These are phyloP conservation scores for Vigna hirtella DNA, from an alignment of 306 rosid genomes.

Conservation along the genomic window DNA sequence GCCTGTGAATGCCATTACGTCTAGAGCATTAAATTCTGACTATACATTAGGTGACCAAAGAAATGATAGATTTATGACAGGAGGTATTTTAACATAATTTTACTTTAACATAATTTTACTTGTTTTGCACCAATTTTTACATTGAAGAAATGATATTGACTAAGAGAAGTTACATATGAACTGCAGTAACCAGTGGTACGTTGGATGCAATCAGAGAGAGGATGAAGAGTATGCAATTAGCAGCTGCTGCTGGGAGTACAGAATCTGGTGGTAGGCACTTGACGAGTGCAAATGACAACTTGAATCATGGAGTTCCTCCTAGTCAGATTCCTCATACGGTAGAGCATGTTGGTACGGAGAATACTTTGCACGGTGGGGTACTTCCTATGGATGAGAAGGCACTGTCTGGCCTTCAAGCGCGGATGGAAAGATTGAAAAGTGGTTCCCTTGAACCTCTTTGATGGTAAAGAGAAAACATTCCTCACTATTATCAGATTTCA, in stretches of 20 bases:
- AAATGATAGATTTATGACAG: slow-evolving; percentile 80
- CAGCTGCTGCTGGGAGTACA: slow-evolving; percentile 74
- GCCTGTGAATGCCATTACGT: slow-evolving; percentile 55
- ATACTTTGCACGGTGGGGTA: slow-evolving; percentile 63
- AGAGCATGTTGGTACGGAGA: slow-evolving; percentile 58
- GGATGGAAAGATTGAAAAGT: slow-evolving; percentile 99
- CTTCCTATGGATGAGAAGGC: slow-evolving; percentile 98
- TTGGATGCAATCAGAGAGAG: slow-evolving; percentile 95
- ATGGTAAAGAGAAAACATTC: neutral
- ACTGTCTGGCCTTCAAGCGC: slow-evolving; percentile 96
- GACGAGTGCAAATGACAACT: slow-evolving; percentile 63
- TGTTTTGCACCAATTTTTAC: slow-evolving; percentile 8
- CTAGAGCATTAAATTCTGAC: slow-evolving; percentile 76
- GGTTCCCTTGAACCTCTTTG: slow-evolving; percentile 81
- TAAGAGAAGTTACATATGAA: slow-evolving; percentile 19
- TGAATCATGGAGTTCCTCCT: slow-evolving; percentile 60
- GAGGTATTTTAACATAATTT: slow-evolving; percentile 59
- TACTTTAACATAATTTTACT: neutral
- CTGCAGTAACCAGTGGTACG: slow-evolving; percentile 89
- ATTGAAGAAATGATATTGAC: slow-evolving; percentile 28
- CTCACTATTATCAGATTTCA: slow-evolving; percentile 22
- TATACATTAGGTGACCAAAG: slow-evolving; percentile 71
- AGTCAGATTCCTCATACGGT: slow-evolving; percentile 66
- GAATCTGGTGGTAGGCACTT: slow-evolving; percentile 72
- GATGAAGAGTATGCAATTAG: slow-evolving; percentile 96